These are phyloP conservation scores for Stylosanthes scabra DNA, from an alignment of 331 rosid genomes.

Conservation along the genomic window DNA sequence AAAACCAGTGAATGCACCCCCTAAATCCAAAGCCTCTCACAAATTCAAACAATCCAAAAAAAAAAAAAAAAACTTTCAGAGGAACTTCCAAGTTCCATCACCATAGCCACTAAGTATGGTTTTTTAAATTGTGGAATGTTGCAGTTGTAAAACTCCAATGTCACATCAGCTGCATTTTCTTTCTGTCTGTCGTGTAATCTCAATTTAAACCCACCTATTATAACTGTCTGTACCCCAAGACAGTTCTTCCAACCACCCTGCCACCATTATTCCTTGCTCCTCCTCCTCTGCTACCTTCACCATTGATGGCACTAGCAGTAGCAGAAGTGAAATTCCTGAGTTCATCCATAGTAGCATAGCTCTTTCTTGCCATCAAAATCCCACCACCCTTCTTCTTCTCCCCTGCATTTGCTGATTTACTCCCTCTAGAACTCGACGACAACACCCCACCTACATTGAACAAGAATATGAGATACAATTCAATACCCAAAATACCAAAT, in stretches of 20 bases:
- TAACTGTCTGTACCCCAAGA: slow-evolving; percentile 58
- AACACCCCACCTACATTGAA: slow-evolving; percentile 27
- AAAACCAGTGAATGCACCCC: slow-evolving; percentile 2
- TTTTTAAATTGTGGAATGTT: background rate
- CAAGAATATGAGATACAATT: too few relatives aligned
- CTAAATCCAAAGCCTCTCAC: slow-evolving; percentile 6
- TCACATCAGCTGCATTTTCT: too few relatives aligned
- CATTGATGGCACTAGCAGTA: slow-evolving; percentile 67
- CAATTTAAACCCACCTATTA: slow-evolving; percentile 39
- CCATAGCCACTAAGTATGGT: background rate
- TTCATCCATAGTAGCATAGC: slow-evolving; percentile 78
- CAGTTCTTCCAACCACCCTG: slow-evolving; percentile 45
- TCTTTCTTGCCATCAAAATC: slow-evolving; percentile 72
- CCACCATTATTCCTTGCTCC: slow-evolving; percentile 42
- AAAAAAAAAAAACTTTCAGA: slow-evolving; percentile 16
- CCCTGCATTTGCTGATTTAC: slow-evolving; percentile 73
- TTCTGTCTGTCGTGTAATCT: background rate
- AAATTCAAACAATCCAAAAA: slow-evolving; percentile 20
- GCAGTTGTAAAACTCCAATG: background rate
- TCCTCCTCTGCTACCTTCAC: slow-evolving; percentile 54
- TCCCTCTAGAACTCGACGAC: slow-evolving; percentile 71
- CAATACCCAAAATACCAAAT: too few relatives aligned
- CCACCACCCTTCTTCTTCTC: slow-evolving; percentile 59
- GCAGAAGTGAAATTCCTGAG: slow-evolving; percentile 65
- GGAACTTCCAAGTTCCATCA: background rate